A percentile compares a stretch with the other conserved stretches of the same genome.
These are phyloP conservation scores for Rhinocladiella mackenziei DNA, from an alignment of 2,329 filamentous ascomycete genomes.

Conservation along the genomic window DNA sequence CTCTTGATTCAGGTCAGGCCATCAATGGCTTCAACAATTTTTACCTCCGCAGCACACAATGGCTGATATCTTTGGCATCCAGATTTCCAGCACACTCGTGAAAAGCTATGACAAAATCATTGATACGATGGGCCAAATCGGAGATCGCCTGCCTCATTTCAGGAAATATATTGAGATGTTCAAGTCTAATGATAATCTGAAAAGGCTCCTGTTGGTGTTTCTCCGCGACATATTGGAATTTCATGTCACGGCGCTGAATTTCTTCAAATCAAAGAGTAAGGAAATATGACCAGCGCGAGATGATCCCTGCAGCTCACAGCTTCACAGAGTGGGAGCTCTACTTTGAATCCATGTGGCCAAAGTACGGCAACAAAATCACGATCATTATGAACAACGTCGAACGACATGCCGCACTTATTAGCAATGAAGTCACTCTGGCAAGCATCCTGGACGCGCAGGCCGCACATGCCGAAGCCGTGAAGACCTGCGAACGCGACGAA, in stretches of 20 bases:
- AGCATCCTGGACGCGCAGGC: not conserved
- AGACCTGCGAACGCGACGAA: not conserved
- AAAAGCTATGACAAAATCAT: slow-evolving; percentile 1
- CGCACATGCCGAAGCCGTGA: not conserved
- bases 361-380: slow-evolving; percentile 1
- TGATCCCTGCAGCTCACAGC: no score
- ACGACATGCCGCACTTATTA: not conserved
- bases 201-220: not conserved
- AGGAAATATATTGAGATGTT: not conserved
- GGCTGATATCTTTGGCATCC: no score
- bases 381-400: not conserved
- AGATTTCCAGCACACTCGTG: not conserved
- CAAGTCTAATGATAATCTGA: slow-evolving; percentile 1
- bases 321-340: not conserved
- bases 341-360: slow-evolving; percentile 5
- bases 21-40: no score
- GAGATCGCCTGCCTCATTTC: not conserved
- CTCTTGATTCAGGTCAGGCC: slow-evolving; percentile 1
- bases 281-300: no score
- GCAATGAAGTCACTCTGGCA: not conserved
- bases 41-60: no score
- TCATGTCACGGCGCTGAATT: slow-evolving; percentile 1
- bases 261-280: slow-evolving; percentile 1
- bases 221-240: slow-evolving; percentile 3
- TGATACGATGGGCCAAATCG: not conserved